Percentiles rank a stretch among this genome's conserved stretches.
phyloP scores from a whole-genome alignment of 768 basidiomycete species.

The Glaciozyma antarctica region DNA sequence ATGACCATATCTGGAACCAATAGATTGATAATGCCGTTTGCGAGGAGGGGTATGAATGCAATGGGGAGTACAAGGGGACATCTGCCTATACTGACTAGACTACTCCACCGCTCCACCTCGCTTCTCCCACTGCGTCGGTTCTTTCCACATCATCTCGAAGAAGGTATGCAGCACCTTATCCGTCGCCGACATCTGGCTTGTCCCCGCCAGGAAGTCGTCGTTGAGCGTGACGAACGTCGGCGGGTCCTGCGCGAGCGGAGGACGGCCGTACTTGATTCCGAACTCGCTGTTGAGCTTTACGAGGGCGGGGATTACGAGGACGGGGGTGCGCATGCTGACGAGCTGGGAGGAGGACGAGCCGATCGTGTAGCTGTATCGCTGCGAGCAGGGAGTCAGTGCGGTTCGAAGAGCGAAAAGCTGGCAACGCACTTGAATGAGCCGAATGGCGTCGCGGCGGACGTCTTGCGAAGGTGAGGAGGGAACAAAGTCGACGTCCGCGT shows the following conservation, averaged over 20 bases:
- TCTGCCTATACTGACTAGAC: no score
- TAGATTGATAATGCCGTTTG: no score
- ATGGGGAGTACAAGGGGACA: no score
- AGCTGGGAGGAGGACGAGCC: slow-evolving; percentile 34
- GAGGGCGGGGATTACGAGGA: slow-evolving; percentile 36
- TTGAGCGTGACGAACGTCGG: slow-evolving; percentile 42
- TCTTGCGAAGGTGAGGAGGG: slow-evolving; percentile 39
- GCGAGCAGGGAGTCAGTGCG: not conserved
- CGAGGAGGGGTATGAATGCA: no score
- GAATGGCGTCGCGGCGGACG: slow-evolving; percentile 34
- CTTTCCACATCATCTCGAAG: not conserved
- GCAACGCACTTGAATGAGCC: slow-evolving; percentile 7
- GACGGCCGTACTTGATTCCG: slow-evolving; percentile 50
- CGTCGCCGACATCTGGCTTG: no score
- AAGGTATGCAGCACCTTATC: not conserved
- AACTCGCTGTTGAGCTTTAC: slow-evolving; percentile 39
- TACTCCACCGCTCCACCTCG: no score
- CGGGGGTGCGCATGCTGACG: slow-evolving; percentile 37
- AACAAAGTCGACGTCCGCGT: not conserved
- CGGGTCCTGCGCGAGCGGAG: slow-evolving; percentile 48
- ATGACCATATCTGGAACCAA: no score
- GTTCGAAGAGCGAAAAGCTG: no score
- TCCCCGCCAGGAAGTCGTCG: not conserved
- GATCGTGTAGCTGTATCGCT: slow-evolving; percentile 23
- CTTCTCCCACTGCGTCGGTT: not conserved